Conservation (phyloP, 208 protist species). For the Leishmania arabica region DNA sequence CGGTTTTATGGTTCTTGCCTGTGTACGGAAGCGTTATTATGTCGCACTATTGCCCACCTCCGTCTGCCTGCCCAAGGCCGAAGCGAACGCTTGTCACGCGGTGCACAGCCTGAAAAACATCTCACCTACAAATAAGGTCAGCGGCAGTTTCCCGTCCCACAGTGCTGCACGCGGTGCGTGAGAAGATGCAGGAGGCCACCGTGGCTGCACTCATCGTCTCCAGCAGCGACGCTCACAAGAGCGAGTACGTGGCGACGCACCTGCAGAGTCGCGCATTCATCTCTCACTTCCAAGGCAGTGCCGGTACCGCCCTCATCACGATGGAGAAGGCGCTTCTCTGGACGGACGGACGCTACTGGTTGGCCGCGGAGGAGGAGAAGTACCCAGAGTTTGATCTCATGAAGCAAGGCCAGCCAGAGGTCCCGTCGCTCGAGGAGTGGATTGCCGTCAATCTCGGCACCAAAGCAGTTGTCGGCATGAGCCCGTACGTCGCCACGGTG, state of each 20-base stretch:
- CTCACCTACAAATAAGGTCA: neutral
- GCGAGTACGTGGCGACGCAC: slow-evolving; percentile 94
- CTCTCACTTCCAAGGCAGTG: slow-evolving; percentile 95
- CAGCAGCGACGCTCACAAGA: slow-evolving; percentile 94
- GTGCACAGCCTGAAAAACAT: neutral
- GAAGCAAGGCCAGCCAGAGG: slow-evolving; percentile 67
- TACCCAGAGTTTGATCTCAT: slow-evolving; percentile 86
- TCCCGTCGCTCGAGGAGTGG: slow-evolving; percentile 78
- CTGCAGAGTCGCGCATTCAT: slow-evolving; percentile 94
- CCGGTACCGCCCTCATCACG: slow-evolving; percentile 89
- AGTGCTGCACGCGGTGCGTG: slow-evolving; percentile 60
- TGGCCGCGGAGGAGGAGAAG: slow-evolving; percentile 90
- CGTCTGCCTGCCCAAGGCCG: neutral
- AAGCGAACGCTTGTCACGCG: neutral
- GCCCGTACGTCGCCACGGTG: slow-evolving; percentile 72
- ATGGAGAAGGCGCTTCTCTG: slow-evolving; percentile 88
- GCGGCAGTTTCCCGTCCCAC: slow-evolving; percentile 31
- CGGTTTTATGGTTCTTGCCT: neutral
- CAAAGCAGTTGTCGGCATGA: slow-evolving; percentile 51
- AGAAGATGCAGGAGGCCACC: slow-evolving; percentile 64
- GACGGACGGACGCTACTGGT: slow-evolving; percentile 98
- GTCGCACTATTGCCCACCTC: neutral
- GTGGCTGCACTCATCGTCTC: slow-evolving; percentile 92
- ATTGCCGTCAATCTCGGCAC: slow-evolving; percentile 50
- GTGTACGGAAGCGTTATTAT: neutral